Base-by-base conservation (phyloP, 148 eudicot species). In the Rhododendron griersonianum region DNA sequence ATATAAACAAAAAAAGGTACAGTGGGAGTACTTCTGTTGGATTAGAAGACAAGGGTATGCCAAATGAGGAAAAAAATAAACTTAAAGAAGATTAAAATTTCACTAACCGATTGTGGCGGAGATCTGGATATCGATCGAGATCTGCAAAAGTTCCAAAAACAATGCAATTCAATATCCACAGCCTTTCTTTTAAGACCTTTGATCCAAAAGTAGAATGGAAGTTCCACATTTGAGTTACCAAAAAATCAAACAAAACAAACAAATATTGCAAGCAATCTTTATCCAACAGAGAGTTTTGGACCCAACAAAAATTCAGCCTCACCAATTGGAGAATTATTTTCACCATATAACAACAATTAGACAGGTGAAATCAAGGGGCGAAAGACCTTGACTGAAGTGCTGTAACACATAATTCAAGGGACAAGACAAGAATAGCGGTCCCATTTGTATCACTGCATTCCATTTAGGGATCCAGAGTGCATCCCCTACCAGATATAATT, bases 81-180 rank as follows among this genome's bases (percentile, higher is more conserved):
- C 47, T 71, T 4, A 15, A 71, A 71, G 44, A 63, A 33, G 63
- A 30, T 69, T 7, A 11, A 71, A 11, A n/a, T 13, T 59, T 23
- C 13, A 83, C 90, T 88, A 53, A 88, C 90, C 77, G 79, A 67
- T 37, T 76, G 83, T 11, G 87, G 85, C 13, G 91, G 93, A 39
- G 94, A 91, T 33, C 86, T 80, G 57, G 94, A 92, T 84, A 87
- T 80, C 55, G 91, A 92, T 59, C n/a, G 89, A 67, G 95, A 93
- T 88, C 98, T 93, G 92, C 86, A 91, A 69, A 82, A 75, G 37
- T 77, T 57, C 25, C 85, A 82, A 55, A 78, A 83, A 80, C 83
- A 81, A 50, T 28, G 21, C 78, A 82, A 61, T 21, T 67, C 74
- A 83, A 76, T 55, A 85, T 30, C 61, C 21, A 57, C 9, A 75